A percentile compares a stretch with the other conserved stretches of the same genome.
Conservation (phyloP, 768 basidiomycete species). For the Naganishia randhawae region DNA sequence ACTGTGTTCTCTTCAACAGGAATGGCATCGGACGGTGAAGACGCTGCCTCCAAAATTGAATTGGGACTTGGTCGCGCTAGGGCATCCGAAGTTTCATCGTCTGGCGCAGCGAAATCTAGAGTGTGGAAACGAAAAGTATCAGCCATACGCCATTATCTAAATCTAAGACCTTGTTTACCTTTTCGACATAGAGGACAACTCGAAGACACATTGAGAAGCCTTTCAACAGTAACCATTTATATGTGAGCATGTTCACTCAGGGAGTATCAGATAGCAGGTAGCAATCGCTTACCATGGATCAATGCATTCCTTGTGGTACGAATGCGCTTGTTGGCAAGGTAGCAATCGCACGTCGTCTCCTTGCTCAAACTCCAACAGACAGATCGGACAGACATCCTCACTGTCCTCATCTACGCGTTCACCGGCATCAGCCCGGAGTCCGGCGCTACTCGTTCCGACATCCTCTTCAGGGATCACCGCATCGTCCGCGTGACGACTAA, state of each 20-base stretch:
- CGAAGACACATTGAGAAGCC: slow-evolving; percentile 83
- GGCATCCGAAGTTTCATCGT: background rate
- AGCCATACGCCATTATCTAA: background rate
- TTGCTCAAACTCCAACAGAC: slow-evolving; percentile 87
- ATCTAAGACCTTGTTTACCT: slow-evolving; percentile 55
- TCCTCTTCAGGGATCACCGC: background rate
- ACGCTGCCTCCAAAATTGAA: slow-evolving; percentile 14
- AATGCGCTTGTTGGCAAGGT: slow-evolving; percentile 85
- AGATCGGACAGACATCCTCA: slow-evolving; percentile 87
- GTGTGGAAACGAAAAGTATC: background rate
- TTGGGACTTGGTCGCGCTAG: background rate
- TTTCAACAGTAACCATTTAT: slow-evolving; percentile 46
- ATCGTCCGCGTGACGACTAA: background rate
- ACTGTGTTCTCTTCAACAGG: background rate
- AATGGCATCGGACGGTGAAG: slow-evolving; percentile 25
- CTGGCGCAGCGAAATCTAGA: slow-evolving; percentile 20
- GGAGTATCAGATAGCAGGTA: background rate
- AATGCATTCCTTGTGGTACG: slow-evolving; percentile 84
- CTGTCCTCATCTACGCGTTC: slow-evolving; percentile 59
- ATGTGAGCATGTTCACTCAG: background rate
- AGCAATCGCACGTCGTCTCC: slow-evolving; percentile 86
- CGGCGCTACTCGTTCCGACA: background rate
- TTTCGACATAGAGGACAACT: slow-evolving; percentile 90
- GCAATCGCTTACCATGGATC: slow-evolving; percentile 58
- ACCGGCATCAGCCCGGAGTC: background rate